Conservation (phyloP, 225 moss, liverwort and hornwort genomes). For the Straminergon stramineum region DNA sequence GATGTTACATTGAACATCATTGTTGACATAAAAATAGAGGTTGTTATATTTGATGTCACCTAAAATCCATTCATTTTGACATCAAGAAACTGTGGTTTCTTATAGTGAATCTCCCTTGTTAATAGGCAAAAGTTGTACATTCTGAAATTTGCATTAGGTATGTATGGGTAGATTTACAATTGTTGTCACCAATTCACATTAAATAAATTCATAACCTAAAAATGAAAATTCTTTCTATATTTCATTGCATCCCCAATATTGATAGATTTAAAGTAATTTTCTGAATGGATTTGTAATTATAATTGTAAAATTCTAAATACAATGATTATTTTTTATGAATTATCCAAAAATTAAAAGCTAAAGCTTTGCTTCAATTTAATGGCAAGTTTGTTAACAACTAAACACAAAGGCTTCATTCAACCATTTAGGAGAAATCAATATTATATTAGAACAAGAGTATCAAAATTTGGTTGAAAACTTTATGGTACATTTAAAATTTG, state of each 20-base stretch:
- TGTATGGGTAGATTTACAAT: neutral
- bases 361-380: no score
- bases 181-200: neutral
- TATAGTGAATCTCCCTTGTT: no score
- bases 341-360: neutral
- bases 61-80: no score
- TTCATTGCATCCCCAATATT: neutral
- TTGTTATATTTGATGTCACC: no score
- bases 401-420: no score
- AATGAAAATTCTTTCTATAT: neutral
- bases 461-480: no score
- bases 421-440: accelerated
- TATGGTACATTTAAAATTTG: no score
- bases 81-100: no score
- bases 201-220: neutral
- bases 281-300: neutral
- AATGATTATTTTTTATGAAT: neutral
- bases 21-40: no score
- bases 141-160: neutral
- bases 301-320: neutral
- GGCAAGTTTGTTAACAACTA: no score
- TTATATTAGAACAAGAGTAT: no score
- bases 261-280: neutral
- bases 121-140: neutral
- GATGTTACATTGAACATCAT: no score